A percentile compares a stretch with the other conserved stretches of the same genome.
These are phyloP conservation scores for Adiantum capillusveneris DNA, from an alignment of 75 land plant species.

Conservation along the genomic window DNA sequence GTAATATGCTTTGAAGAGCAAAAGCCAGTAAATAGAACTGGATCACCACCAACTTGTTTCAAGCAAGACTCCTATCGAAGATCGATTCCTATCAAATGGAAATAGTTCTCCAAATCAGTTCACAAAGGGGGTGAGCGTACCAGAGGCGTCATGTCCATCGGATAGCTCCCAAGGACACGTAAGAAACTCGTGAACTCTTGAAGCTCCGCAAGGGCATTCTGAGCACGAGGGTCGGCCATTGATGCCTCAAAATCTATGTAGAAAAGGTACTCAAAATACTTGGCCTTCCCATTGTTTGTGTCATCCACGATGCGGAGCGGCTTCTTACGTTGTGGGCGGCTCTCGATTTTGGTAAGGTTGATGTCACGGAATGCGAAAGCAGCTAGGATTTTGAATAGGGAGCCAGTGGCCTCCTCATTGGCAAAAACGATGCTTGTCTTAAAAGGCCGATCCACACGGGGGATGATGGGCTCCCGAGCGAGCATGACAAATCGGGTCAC, in stretches of 20 bases:
- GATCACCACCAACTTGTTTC: too few species aligned
- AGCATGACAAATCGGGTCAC: constrained; percentile 45
- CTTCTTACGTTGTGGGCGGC: constrained; percentile 33
- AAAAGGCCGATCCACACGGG: constrained; percentile 36
- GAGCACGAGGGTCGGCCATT: constrained; percentile 39
- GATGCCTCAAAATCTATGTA: constrained; percentile 38
- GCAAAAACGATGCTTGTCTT: constrained; percentile 54
- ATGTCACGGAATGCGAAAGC: constrained; percentile 41
- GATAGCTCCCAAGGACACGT: constrained; percentile 27
- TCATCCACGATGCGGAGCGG: constrained; percentile 36
- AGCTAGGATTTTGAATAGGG: constrained; percentile 38
- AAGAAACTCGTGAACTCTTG: constrained; percentile 23
- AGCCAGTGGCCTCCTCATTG: constrained; percentile 32
- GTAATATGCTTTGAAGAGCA: too few species aligned
- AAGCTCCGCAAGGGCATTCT: constrained; percentile 25
- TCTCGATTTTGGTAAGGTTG: constrained; percentile 43
- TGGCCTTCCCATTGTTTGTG: constrained; percentile 31
- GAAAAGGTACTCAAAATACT: constrained; percentile 46
- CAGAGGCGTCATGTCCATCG: constrained; percentile 14
- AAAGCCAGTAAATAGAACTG: too few species aligned
- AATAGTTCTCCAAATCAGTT: too few species aligned
- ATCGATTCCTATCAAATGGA: too few species aligned
- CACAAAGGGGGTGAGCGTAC: too few species aligned
- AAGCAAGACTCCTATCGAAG: too few species aligned
- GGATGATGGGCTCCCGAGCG: constrained; percentile 43